phyloP scores from a whole-genome alignment of 306 rosid genomes.

The Canavalia gladiata region DNA sequence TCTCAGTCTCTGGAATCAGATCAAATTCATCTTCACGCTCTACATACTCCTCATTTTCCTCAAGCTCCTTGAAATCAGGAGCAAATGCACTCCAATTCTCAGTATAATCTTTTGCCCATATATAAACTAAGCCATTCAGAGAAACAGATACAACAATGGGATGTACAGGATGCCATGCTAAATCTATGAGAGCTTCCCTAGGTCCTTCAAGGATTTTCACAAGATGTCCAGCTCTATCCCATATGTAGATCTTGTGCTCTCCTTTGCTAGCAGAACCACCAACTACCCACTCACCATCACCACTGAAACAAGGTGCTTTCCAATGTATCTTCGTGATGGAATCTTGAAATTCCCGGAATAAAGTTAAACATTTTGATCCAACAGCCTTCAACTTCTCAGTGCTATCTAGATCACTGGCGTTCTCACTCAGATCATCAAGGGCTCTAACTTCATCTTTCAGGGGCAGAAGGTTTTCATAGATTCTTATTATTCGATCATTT shows the following conservation, averaged over 20 bases:
- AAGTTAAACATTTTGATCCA: slow-evolving; percentile 82
- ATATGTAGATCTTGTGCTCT: slow-evolving; percentile 95
- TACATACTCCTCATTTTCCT: slow-evolving; percentile 94
- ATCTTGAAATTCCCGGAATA: slow-evolving; percentile 96
- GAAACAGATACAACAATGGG: slow-evolving; percentile 97
- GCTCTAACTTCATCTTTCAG: slow-evolving; percentile 69
- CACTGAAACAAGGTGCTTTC: slow-evolving; percentile 99
- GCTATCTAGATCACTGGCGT: slow-evolving; percentile 54
- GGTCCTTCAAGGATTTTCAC: slow-evolving; percentile 99
- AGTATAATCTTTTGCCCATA: slow-evolving; percentile 98
- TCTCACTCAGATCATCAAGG: slow-evolving; percentile 62
- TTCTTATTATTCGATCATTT: slow-evolving; percentile 85
- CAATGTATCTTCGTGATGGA: slow-evolving; percentile 94
- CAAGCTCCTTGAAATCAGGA: slow-evolving; percentile 98
- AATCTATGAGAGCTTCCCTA: slow-evolving; percentile 94
- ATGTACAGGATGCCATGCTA: slow-evolving; percentile 97
- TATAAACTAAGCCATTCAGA: slow-evolving; percentile 80
- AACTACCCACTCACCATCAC: slow-evolving; percentile 99
- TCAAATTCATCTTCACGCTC: slow-evolving; percentile 98
- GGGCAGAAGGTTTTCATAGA: slow-evolving; percentile 91
- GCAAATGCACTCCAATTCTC: slow-evolving; percentile 99
- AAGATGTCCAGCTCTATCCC: slow-evolving; percentile 98
- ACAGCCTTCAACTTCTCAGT: slow-evolving; percentile 80
- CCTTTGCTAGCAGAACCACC: slow-evolving; percentile 99
- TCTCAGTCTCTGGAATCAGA: slow-evolving; percentile 87